Evolutionary conservation across 192 early-diverging fungal species (phyloP).

Genomic region (Dissophora globulifera): DNA sequence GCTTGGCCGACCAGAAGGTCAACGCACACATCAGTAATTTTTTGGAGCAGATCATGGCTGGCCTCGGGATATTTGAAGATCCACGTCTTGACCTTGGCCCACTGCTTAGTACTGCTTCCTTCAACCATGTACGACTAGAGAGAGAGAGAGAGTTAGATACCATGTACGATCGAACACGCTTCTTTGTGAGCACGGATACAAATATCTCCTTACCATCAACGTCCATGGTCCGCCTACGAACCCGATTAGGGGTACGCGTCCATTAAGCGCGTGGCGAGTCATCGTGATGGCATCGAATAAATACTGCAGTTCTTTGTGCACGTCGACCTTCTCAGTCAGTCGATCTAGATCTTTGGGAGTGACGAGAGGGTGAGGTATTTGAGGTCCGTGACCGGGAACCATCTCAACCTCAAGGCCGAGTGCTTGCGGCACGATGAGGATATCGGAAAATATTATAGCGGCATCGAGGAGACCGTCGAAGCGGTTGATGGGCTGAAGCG

Average conservation of each 20-base stretch:
- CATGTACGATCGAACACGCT: background rate
- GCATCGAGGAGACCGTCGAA: constrained; percentile 91
- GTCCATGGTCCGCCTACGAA: constrained; percentile 98
- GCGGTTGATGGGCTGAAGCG: constrained; percentile 94
- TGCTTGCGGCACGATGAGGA: constrained; percentile 96
- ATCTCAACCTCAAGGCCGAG: constrained; percentile 93
- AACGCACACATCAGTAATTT: constrained; percentile 86
- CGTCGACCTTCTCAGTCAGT: constrained; percentile 70
- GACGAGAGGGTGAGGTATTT: constrained; percentile 83
- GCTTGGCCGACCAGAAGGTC: constrained; percentile 91
- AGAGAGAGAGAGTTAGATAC: constrained; percentile 3
- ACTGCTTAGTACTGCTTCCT: constrained; percentile 89
- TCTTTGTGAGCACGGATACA: background rate
- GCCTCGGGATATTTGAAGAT: constrained; percentile 79
- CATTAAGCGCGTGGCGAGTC: constrained; percentile 84
- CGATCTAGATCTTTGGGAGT: constrained; percentile 73
- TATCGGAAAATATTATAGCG: constrained; percentile 98
- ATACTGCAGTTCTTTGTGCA: constrained; percentile 81
- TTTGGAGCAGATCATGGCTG: constrained; percentile 79
- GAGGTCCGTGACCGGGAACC: constrained; percentile 86
- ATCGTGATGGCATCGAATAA: constrained; percentile 94
- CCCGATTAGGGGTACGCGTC: constrained; percentile 91
- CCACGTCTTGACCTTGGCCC: constrained; percentile 91
- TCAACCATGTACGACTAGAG: constrained; percentile 93
- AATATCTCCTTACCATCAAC: constrained; percentile 66